These are phyloP conservation scores for Aspergillus pseudoterreus DNA, from an alignment of 2,329 filamentous ascomycete genomes.

Conservation along the genomic window DNA sequence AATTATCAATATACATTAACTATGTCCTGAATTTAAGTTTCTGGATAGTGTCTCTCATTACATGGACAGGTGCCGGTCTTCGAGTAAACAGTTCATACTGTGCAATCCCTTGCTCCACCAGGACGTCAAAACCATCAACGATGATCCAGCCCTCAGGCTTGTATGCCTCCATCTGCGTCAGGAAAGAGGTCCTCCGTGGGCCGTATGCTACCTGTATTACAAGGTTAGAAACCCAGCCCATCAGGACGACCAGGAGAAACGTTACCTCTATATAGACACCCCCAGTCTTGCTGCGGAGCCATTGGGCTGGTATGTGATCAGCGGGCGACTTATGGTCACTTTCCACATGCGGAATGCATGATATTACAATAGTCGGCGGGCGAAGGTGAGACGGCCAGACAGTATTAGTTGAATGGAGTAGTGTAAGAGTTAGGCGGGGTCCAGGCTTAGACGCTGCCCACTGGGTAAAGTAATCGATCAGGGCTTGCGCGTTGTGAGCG, in stretches of 20 bases:
- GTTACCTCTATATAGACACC: constrained; percentile 23
- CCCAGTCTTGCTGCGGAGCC: constrained; percentile 20
- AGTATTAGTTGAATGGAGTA: constrained; percentile 10
- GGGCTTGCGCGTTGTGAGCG: constrained; percentile 11
- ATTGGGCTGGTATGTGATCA: constrained; percentile 12
- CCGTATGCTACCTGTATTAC: constrained; percentile 14
- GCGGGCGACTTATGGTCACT: background rate
- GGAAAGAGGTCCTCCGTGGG: constrained; percentile 12
- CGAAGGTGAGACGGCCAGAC: constrained; percentile 17
- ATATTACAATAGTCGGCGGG: constrained; percentile 19
- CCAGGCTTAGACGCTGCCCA: constrained; percentile 3
- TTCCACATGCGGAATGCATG: background rate
- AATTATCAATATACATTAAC: too few relatives aligned
- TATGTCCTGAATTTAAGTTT: too few relatives aligned
- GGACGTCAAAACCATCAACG: constrained; percentile 18
- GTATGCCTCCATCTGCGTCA: constrained; percentile 11
- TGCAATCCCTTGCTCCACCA: constrained; percentile 22
- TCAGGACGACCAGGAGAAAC: background rate
- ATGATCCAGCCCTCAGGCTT: constrained; percentile 19
- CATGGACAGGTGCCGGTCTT: constrained; percentile 19
- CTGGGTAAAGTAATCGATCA: constrained; percentile 16
- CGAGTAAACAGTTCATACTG: constrained; percentile 24
- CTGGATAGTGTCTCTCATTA: constrained; percentile 12
- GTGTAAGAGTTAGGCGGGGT: background rate
- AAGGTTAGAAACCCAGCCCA: background rate